These are phyloP conservation scores for Filosporella fistucella DNA, from an alignment of 495 filamentous ascomycete genomes.

Conservation along the genomic window DNA sequence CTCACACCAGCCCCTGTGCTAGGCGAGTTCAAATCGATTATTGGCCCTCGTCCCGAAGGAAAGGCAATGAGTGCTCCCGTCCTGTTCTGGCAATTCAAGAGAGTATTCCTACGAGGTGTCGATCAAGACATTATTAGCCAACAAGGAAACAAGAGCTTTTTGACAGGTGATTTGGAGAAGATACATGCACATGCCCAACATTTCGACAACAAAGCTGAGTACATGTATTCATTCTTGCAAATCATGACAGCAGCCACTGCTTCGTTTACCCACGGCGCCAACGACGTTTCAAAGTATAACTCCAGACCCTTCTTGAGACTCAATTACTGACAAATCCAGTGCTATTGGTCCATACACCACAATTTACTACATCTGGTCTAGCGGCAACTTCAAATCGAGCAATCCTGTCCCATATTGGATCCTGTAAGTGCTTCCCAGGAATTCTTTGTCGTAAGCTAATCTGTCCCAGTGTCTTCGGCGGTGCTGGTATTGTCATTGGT, in stretches of 20 bases:
- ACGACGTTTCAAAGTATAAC: constrained; percentile 60
- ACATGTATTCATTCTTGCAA: constrained; percentile 73
- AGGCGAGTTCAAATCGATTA: too few relatives aligned
- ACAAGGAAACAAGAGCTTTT: constrained; percentile 38
- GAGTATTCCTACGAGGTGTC: constrained; percentile 51
- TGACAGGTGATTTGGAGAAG: constrained; percentile 49
- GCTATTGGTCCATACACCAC: constrained; percentile 68
- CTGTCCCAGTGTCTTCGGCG: too few relatives aligned
- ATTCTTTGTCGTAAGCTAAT: too few relatives aligned
- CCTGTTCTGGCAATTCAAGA: constrained; percentile 42
- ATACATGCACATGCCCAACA: constrained; percentile 58
- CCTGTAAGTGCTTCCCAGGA: too few relatives aligned
- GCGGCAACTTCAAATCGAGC: constrained; percentile 42
- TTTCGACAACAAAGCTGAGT: constrained; percentile 73
- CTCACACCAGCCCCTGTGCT: neutral
- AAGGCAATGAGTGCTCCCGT: constrained; percentile 33
- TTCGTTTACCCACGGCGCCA: constrained; percentile 50
- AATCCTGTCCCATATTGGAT: constrained; percentile 42
- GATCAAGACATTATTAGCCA: constrained; percentile 52
- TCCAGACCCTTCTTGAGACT: neutral
- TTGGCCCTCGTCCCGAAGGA: constrained; percentile 2
- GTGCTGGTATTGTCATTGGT: constrained; percentile 52
- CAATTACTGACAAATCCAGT: constrained; percentile 4
- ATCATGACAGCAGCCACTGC: constrained; percentile 69
- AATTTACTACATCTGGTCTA: constrained; percentile 61